A percentile compares a stretch with the other conserved stretches of the same genome.
Conservation (phyloP, 208 protist species). For the Crithidia mellificae region DNA sequence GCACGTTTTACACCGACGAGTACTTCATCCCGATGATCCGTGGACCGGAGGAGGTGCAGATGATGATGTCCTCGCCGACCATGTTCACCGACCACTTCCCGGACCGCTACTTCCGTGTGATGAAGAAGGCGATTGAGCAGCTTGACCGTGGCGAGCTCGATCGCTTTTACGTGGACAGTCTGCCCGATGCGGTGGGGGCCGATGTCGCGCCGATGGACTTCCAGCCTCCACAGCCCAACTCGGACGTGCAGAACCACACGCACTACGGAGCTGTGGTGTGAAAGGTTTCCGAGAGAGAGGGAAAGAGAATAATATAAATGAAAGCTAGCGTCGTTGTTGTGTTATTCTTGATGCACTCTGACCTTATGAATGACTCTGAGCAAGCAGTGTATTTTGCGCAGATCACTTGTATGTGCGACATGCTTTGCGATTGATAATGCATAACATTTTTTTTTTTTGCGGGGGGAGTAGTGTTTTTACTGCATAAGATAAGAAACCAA, state of each 20-base stretch:
- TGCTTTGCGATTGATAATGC: too few species aligned
- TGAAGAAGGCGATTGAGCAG: constrained; percentile 39
- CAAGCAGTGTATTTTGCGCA: too few species aligned
- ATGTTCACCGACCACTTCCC: constrained; percentile 90
- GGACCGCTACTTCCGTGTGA: constrained; percentile 65
- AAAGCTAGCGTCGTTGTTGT: too few species aligned
- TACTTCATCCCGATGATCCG: constrained; percentile 68
- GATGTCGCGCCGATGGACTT: constrained; percentile 36
- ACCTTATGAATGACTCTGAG: too few species aligned
- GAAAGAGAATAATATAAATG: neutral
- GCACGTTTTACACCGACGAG: constrained; percentile 45
- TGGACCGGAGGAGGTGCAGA: constrained; percentile 63
- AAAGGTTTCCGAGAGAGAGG: too few species aligned
- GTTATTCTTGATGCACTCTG: too few species aligned
- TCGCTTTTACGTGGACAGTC: constrained; percentile 62
- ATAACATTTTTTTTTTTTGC: too few species aligned
- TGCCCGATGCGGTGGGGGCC: neutral
- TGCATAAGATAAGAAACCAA: too few species aligned
- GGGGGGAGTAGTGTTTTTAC: too few species aligned
- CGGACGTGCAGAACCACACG: constrained; percentile 10
- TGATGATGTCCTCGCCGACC: constrained; percentile 59
- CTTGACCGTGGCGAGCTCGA: constrained; percentile 71
- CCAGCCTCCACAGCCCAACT: neutral
- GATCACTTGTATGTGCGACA: too few species aligned
- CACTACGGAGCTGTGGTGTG: constrained; percentile 17